Evolutionary conservation across 371 early-diverging fungal species (phyloP).

Genomic region (Mortierella sp.): DNA sequence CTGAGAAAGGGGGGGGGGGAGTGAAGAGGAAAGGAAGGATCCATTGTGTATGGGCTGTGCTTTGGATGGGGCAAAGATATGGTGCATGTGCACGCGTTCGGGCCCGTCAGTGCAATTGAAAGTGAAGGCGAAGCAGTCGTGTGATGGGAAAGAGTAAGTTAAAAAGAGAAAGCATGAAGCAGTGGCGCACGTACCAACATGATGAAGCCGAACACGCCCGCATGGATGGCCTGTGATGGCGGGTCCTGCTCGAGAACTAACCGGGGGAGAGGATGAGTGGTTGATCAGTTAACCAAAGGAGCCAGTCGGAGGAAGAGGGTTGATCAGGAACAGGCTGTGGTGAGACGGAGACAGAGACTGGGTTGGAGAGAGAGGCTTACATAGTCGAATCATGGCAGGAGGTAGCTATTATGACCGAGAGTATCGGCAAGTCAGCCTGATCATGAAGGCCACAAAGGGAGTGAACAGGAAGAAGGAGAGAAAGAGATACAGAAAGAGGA

Average conservation of each 20-base stretch:
- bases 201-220: conserved; percentile 34
- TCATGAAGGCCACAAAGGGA: too few species aligned
- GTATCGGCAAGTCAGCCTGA: too few species aligned
- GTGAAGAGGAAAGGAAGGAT: background rate
- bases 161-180: background rate
- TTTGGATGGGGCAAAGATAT: background rate
- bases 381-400: too few species aligned
- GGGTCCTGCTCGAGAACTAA: conserved; percentile 44
- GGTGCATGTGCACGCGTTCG: too few species aligned
- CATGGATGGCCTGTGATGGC: conserved; percentile 39
- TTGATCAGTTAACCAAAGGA: background rate
- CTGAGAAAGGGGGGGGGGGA: background rate
- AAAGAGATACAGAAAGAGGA: too few species aligned
- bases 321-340: background rate
- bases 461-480: too few species aligned
- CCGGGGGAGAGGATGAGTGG: background rate
- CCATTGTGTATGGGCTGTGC: too few species aligned
- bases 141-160: background rate
- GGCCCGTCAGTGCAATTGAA: background rate
- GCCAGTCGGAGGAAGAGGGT: background rate
- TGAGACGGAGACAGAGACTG: background rate
- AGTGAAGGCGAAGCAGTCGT: background rate
- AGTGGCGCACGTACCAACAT: conserved; percentile 45
- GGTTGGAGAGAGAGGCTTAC: too few species aligned
- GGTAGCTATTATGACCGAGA: too few species aligned